Percentiles rank a stretch among this genome's conserved stretches.
These are phyloP conservation scores for Dendrostoma leiphaemia DNA, from an alignment of 2,329 filamentous ascomycete species.

Conservation along the genomic window DNA sequence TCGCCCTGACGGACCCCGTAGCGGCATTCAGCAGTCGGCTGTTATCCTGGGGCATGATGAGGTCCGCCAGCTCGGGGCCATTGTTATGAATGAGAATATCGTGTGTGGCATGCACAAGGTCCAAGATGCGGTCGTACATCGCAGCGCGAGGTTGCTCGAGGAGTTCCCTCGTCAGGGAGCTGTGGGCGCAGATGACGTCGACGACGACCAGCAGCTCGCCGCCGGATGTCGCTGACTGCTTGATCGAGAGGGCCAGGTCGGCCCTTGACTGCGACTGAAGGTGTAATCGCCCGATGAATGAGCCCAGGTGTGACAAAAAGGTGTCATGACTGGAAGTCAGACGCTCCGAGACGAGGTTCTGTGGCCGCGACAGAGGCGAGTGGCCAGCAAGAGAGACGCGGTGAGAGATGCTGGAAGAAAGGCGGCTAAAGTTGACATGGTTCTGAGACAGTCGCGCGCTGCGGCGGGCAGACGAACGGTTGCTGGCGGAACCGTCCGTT, in stretches of 20 bases:
- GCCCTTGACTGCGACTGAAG: slow-evolving; percentile 87
- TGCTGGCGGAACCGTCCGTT: slow-evolving; percentile 35
- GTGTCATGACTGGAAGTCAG: slow-evolving; percentile 79
- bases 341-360: slow-evolving; percentile 79
- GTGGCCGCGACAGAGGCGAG: slow-evolving; percentile 59
- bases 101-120: slow-evolving; percentile 76
- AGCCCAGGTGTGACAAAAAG: slow-evolving; percentile 86
- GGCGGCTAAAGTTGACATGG: slow-evolving; percentile 38
- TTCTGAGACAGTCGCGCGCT: slow-evolving; percentile 34
- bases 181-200: slow-evolving; percentile 78
- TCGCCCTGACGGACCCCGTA: slow-evolving; percentile 83
- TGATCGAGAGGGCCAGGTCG: slow-evolving; percentile 78
- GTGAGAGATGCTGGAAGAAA: slow-evolving; percentile 62
- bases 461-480: slow-evolving; percentile 46
- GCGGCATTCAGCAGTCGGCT: slow-evolving; percentile 73
- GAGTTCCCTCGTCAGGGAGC: slow-evolving; percentile 63
- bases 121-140: slow-evolving; percentile 78
- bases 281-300: slow-evolving; percentile 86
- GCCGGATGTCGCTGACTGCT: slow-evolving; percentile 80
- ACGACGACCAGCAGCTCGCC: slow-evolving; percentile 76
- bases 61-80: slow-evolving; percentile 69
- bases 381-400: slow-evolving; percentile 74
- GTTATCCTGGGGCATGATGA: slow-evolving; percentile 79
- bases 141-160: slow-evolving; percentile 68
- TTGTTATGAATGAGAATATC: slow-evolving; percentile 68